Conservation (phyloP, 306 rosid species). For the Vigna reflexopilosa region DNA sequence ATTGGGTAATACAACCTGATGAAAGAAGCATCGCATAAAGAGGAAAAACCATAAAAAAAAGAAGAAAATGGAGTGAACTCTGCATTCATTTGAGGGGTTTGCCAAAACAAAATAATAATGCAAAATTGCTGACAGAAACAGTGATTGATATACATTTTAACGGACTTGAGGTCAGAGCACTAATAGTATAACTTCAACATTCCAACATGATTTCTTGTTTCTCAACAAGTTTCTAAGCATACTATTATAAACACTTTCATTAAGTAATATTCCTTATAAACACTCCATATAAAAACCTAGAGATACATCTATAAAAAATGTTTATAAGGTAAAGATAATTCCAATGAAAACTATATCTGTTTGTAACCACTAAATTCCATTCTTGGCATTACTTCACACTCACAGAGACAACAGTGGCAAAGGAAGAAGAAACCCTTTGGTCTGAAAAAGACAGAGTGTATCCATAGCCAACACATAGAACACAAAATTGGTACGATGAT, state of each 20-base stretch:
- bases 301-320: background rate
- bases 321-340: background rate
- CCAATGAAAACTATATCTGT: background rate
- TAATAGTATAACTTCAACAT: too few relatives aligned
- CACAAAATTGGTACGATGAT: slow-evolving; percentile 20
- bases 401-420: slow-evolving; percentile 42
- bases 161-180: too few relatives aligned
- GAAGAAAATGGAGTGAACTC: slow-evolving; percentile 23
- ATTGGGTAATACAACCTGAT: slow-evolving; percentile 59
- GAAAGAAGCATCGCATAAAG: slow-evolving; percentile 49
- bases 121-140: background rate
- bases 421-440: slow-evolving; percentile 38
- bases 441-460: slow-evolving; percentile 23
- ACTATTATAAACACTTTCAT: background rate
- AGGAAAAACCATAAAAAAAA: slow-evolving; percentile 45
- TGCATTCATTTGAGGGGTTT: slow-evolving; percentile 41
- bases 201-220: too few relatives aligned
- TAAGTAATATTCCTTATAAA: background rate
- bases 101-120: slow-evolving; percentile 26
- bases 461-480: slow-evolving; percentile 32
- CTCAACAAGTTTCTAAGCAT: too few relatives aligned
- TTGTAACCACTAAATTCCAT: slow-evolving; percentile 19
- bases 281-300: slow-evolving; percentile 9
- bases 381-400: background rate
- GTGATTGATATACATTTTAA: too few relatives aligned